Conservation (phyloP, 352 stramenopile genomes). For the Phytopythium boreale region DNA sequence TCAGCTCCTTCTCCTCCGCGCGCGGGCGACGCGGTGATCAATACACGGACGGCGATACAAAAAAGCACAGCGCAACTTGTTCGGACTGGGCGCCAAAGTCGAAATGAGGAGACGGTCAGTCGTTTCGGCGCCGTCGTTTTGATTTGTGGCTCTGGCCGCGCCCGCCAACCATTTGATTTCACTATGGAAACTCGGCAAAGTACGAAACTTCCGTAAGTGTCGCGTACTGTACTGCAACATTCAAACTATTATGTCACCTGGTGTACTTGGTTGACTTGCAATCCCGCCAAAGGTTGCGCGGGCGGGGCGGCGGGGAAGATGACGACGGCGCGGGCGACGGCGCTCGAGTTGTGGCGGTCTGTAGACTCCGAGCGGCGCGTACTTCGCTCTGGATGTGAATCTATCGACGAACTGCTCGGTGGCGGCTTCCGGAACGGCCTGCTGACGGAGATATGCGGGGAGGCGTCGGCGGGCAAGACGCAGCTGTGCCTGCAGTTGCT, state of each 20-base stretch:
- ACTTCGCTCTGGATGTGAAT: constrained; percentile 51
- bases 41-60: not conserved
- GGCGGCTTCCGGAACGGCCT: constrained; percentile 69
- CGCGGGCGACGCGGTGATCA: not conserved
- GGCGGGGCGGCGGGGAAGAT: not conserved
- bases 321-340: constrained; percentile 21
- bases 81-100: not conserved
- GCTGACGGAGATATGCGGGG: constrained; percentile 72
- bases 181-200: not conserved
- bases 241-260: not conserved
- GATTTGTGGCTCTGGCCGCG: not conserved
- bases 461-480: constrained; percentile 76
- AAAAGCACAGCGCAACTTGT: not conserved
- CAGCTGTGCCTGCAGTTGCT: constrained; percentile 77
- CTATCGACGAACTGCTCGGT: constrained; percentile 49
- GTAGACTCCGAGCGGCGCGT: constrained; percentile 20
- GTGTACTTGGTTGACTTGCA: not conserved
- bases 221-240: not conserved
- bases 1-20: constrained; percentile 46
- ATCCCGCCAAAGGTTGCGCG: not conserved
- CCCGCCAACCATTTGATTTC: constrained; percentile 5
- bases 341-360: constrained; percentile 42
- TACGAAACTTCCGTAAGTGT: not conserved
- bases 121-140: not conserved
- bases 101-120: not conserved